Conservation (phyloP, 129 eudicot species). For the Apium graveolens region DNA sequence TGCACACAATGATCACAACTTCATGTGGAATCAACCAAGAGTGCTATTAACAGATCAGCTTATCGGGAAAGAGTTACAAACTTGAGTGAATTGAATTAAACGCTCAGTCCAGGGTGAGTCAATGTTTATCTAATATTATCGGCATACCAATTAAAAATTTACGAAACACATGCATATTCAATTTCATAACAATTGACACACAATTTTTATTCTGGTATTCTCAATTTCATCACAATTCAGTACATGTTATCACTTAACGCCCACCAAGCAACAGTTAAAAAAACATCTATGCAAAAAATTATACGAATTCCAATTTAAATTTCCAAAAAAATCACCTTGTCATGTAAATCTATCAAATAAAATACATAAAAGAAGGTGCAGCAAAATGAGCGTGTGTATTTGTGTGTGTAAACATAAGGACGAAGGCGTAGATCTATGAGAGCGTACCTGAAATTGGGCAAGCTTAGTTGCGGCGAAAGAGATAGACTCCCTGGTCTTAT, state of each 20-base stretch:
- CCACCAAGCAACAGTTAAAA: background rate
- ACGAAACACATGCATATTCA: background rate
- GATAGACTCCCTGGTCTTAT: background rate
- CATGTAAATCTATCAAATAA: background rate
- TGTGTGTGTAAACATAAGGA: background rate
- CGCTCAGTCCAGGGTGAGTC: background rate
- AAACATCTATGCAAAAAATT: background rate
- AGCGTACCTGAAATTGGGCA: background rate
- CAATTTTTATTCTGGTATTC: background rate
- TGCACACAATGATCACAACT: background rate
- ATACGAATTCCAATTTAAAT: background rate
- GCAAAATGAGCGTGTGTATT: background rate
- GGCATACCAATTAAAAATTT: background rate
- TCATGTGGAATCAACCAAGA: background rate
- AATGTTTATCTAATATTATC: background rate
- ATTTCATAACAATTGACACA: background rate
- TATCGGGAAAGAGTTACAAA: background rate
- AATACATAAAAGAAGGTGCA: background rate
- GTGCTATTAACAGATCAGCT: background rate
- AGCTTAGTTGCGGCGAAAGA: constrained; percentile 2
- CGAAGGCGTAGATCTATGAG: background rate
- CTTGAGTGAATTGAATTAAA: background rate
- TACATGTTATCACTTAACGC: background rate
- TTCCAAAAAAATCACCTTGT: background rate
- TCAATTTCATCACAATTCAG: background rate